Conservation (phyloP, 1,284 basidiomycete genomes). For the Lignosus rhinocerotis region DNA sequence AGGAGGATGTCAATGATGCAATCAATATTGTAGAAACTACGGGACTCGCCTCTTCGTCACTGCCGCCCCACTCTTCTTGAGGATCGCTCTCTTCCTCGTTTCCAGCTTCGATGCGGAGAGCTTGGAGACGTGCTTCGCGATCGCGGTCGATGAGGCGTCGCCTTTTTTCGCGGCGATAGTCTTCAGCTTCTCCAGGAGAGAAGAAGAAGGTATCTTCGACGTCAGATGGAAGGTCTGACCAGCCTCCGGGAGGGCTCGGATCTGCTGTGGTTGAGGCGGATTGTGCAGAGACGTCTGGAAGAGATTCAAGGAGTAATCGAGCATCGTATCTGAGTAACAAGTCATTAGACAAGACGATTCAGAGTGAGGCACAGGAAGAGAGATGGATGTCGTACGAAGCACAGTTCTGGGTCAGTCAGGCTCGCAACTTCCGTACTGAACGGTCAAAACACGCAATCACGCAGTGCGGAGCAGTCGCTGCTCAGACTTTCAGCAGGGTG, state of each 20-base stretch:
- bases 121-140: constrained; percentile 63
- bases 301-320: constrained; percentile 65
- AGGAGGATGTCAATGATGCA: background rate
- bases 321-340: constrained; percentile 68
- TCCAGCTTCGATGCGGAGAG: constrained; percentile 47
- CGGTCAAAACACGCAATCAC: constrained; percentile 13
- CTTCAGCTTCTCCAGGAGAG: constrained; percentile 62
- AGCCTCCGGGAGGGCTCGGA: constrained; percentile 57
- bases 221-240: constrained; percentile 83
- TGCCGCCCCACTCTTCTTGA: constrained; percentile 65
- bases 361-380: constrained; percentile 11
- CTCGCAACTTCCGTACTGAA: background rate
- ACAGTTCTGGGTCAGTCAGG: background rate
- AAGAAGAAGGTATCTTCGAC: constrained; percentile 81
- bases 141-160: constrained; percentile 58
- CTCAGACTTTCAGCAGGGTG: constrained; percentile 19
- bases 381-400: constrained; percentile 7
- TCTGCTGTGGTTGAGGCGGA: constrained; percentile 7
- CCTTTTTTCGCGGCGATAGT: constrained; percentile 67
- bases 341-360: background rate
- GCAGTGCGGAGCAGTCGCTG: background rate
- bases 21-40: background rate
- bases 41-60: constrained; percentile 69
- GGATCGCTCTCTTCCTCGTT: constrained; percentile 30
- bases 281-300: constrained; percentile 32